Evolutionary conservation across 2,329 filamentous ascomycete genomes (phyloP).

Genomic region (Ophiocordyceps sinensis): DNA sequence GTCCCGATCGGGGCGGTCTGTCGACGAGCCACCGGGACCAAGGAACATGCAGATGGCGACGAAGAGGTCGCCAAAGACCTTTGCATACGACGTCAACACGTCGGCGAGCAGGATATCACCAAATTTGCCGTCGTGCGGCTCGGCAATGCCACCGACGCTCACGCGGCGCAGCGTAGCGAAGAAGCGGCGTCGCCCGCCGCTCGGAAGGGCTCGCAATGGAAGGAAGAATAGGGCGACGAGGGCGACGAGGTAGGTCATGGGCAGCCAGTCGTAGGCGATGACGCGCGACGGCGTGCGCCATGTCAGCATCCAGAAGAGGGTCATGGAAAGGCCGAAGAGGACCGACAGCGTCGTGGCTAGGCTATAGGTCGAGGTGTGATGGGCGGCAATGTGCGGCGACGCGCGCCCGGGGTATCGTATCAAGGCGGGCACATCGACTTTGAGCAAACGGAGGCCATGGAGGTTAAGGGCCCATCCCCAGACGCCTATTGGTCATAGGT

Average conservation of each 20-base stretch:
- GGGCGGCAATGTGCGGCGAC: slow-evolving; percentile 54
- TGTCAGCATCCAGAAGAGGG: slow-evolving; percentile 74
- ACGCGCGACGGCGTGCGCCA: slow-evolving; percentile 55
- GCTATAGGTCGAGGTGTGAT: slow-evolving; percentile 74
- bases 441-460: slow-evolving; percentile 64
- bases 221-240: slow-evolving; percentile 58
- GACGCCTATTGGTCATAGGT: slow-evolving; percentile 43
- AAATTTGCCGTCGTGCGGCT: slow-evolving; percentile 80
- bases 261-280: slow-evolving; percentile 68
- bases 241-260: slow-evolving; percentile 66
- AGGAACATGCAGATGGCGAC: slow-evolving; percentile 89
- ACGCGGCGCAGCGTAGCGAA: slow-evolving; percentile 65
- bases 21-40: slow-evolving; percentile 54
- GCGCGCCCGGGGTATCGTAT: slow-evolving; percentile 73
- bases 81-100: slow-evolving; percentile 87
- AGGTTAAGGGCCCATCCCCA: slow-evolving; percentile 95
- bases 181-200: slow-evolving; percentile 60
- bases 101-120: slow-evolving; percentile 89
- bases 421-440: slow-evolving; percentile 76
- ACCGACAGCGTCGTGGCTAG: slow-evolving; percentile 64
- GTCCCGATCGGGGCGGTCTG: slow-evolving; percentile 62
- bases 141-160: slow-evolving; percentile 71
- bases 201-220: slow-evolving; percentile 54
- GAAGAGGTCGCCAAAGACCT: slow-evolving; percentile 80
- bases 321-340: slow-evolving; percentile 55